These are phyloP conservation scores for Lanmaoa rubissima DNA, from an alignment of 768 basidiomycete genomes.

Conservation along the genomic window DNA sequence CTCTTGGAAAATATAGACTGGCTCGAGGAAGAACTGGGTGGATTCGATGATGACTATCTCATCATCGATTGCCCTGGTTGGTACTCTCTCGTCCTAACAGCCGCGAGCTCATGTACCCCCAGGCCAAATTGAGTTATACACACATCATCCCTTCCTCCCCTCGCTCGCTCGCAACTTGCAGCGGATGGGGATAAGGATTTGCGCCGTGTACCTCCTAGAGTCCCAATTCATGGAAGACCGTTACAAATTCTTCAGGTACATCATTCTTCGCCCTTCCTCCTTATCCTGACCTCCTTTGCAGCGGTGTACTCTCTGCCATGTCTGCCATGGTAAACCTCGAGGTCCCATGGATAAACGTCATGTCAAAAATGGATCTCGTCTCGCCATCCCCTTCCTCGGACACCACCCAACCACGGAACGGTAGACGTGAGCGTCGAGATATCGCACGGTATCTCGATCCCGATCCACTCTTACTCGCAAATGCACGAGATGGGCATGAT, in stretches of 20 bases:
- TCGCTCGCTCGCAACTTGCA: constrained; percentile 75
- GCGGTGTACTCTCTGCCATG: constrained; percentile 97
- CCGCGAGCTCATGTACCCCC: constrained; percentile 6
- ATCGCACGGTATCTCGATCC: constrained; percentile 96
- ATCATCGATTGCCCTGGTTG: constrained; percentile 89
- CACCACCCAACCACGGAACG: constrained; percentile 62
- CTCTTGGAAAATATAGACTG: constrained; percentile 96
- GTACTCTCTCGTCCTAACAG: constrained; percentile 11
- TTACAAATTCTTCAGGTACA: constrained; percentile 92
- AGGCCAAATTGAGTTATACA: constrained; percentile 99
- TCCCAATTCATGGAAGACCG: constrained; percentile 99
- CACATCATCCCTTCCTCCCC: constrained; percentile 96
- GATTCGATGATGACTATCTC: constrained; percentile 94
- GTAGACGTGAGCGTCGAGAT: constrained; percentile 69
- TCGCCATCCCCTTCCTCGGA: constrained; percentile 38
- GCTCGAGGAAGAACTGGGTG: constrained; percentile 94
- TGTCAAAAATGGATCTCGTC: constrained; percentile 99
- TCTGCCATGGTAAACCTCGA: constrained; percentile 98
- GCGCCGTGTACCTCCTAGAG: constrained; percentile 90
- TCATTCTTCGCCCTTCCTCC: background rate
- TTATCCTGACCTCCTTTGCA: constrained; percentile 29
- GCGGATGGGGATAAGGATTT: constrained; percentile 80
- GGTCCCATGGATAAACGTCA: constrained; percentile 94
- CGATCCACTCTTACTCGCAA: constrained; percentile 82
- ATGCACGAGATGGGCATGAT: constrained; percentile 48